A percentile compares a stretch with the other conserved stretches of the same genome.
phyloP scores from a whole-genome alignment of 2,329 filamentous ascomycete genomes.

The Zymoseptoria ardabiliae region DNA sequence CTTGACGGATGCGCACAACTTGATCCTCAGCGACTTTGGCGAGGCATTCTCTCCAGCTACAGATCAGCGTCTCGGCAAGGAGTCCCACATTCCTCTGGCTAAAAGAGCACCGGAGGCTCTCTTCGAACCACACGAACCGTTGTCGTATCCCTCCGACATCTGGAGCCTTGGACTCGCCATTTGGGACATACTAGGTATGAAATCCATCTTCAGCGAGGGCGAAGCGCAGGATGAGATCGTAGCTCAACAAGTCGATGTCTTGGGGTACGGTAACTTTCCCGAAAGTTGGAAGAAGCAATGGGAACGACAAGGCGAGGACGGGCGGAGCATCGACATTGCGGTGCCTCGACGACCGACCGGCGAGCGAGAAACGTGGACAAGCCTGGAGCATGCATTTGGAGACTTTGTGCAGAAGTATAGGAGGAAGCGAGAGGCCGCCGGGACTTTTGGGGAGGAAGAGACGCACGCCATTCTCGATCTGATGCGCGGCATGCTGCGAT shows the following conservation, averaged over 20 bases:
- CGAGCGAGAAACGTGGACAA: neutral
- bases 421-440: neutral
- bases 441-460: neutral
- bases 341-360: neutral
- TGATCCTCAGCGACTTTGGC: neutral
- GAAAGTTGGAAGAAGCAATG: neutral
- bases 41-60: neutral
- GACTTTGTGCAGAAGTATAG: neutral
- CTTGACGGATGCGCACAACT: neutral
- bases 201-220: neutral
- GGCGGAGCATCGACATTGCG: neutral
- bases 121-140: neutral
- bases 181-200: neutral
- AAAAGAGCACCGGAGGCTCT: neutral
- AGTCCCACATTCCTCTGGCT: neutral
- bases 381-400: neutral
- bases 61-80: neutral
- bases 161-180: neutral
- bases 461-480: neutral
- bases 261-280: neutral
- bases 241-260: neutral
- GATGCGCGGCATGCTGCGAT: neutral
- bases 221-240: neutral
- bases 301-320: neutral
- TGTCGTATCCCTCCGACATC: neutral